phyloP scores from a whole-genome alignment of 129 eudicot genomes.

The Gnaphalium uliginosum region DNA sequence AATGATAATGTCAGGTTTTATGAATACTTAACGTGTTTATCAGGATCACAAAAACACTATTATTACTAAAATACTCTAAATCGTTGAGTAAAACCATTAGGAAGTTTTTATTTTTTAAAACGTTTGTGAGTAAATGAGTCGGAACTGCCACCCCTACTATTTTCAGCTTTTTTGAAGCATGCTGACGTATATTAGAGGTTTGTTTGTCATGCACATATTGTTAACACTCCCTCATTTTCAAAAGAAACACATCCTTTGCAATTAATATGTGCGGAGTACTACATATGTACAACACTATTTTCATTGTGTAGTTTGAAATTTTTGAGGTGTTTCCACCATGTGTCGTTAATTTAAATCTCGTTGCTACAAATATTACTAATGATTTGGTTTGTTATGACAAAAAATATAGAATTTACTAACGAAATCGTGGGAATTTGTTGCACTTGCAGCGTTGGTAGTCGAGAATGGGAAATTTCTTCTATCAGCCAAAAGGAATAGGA shows the following conservation, averaged over 20 bases:
- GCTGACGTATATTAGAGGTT: conserved; percentile 11
- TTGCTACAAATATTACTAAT: too few relatives aligned
- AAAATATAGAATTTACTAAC: neutral
- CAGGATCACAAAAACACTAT: neutral
- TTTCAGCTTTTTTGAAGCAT: too few relatives aligned
- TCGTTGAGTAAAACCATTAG: neutral
- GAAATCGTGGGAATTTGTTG: neutral
- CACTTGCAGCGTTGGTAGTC: conserved; percentile 66
- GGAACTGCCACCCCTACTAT: neutral
- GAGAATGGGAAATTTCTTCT: conserved; percentile 95
- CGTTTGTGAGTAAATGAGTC: neutral
- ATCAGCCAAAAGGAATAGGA: conserved; percentile 77
- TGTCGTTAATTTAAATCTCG: too few relatives aligned
- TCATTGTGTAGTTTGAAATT: too few relatives aligned
- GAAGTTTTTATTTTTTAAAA: neutral
- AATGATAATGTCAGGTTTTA: too few relatives aligned
- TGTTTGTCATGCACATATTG: neutral
- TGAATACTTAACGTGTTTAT: too few relatives aligned
- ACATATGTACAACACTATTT: too few relatives aligned
- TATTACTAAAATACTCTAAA: too few relatives aligned
- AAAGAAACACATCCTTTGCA: neutral
- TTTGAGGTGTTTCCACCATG: too few relatives aligned
- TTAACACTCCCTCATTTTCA: neutral
- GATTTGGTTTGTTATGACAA: neutral
- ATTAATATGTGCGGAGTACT: neutral